Evolutionary conservation across 192 early-diverging fungal genomes (phyloP), one percentile per base, ranked within the genome.

Genomic region (Gonapodya sp.): DNA sequence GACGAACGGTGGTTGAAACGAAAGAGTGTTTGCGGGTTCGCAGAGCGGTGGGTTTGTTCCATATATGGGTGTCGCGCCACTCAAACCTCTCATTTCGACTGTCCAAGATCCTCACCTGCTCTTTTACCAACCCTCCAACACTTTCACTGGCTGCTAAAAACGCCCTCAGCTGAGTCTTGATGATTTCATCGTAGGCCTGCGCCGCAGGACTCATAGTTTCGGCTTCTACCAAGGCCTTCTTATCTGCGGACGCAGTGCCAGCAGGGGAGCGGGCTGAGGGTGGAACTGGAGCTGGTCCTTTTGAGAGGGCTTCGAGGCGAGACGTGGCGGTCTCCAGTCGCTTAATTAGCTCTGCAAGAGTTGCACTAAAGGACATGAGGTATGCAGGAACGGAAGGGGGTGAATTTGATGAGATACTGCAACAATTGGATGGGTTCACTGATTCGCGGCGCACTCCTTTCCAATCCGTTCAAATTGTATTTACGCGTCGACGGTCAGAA

Each of bases 271-370:
- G 36, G 0, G 86, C 83, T 72, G 83, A 83, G 78, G 91, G 88
- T 37, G 86, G 83, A 36, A 85, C 84, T 35, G 87, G 83, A 82
- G 33, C 34, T 33, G 18, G 64, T 73, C 80, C 74, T 80, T 91
- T 84, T 18, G 95, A 91, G 36, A 96, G 82, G 84, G 94, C 93
- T 80, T 99, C 97, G 33, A 99, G 89, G 37, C 95, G 93, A 2
- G 91, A 86, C 18, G 96, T 96, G 78, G 96, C 96, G 31, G 92
- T 89, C 86, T 99, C 97, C 35, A 99, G 88, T 35, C 97, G 92
- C 88, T 92, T 95, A 79, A 98, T 87, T 73, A 99, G 91, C 46
- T 88, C 88, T 14, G 90, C 75, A 16, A 64, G 46, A 64, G 46
- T 64, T 64, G 46, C 46, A 8, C 46, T 64, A 24, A 64, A 24